Evolutionary conservation across 345 rosid genomes (phyloP).

Genomic region (Gossypium thurberi): DNA sequence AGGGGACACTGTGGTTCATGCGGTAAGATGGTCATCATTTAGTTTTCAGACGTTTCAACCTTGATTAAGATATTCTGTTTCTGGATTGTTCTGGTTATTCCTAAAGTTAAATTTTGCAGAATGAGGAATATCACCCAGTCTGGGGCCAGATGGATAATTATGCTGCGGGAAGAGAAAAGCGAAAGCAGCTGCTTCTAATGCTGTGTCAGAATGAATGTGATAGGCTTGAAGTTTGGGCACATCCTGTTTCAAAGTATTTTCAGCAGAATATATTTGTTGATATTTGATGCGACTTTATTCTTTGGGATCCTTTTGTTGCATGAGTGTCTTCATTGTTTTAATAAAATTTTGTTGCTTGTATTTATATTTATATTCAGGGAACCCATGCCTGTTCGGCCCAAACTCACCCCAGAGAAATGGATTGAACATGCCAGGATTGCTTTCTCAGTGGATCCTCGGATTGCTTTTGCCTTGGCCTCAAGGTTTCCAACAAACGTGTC

Average conservation of each 20-base stretch:
- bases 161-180: constrained; percentile 65
- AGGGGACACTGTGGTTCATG: constrained; percentile 45
- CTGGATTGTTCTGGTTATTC: constrained; percentile 12
- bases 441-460: constrained; percentile 83
- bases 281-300: neutral
- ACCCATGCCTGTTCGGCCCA: constrained; percentile 44
- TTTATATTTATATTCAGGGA: constrained; percentile 51
- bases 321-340: neutral
- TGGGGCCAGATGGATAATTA: constrained; percentile 97
- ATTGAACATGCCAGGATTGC: constrained; percentile 78
- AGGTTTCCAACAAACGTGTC: constrained; percentile 72
- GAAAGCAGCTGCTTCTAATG: constrained; percentile 91
- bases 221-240: constrained; percentile 99
- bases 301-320: constrained; percentile 11
- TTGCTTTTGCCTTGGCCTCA: constrained; percentile 72
- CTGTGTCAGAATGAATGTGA: constrained; percentile 97
- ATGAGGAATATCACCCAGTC: constrained; percentile 68
- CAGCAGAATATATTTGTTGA: neutral
- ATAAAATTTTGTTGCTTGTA: constrained; percentile 13
- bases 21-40: constrained; percentile 38
- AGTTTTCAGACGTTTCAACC: constrained; percentile 1
- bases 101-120: constrained; percentile 39
- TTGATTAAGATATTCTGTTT: neutral
- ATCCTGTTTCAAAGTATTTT: constrained; percentile 80
- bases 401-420: constrained; percentile 82